Evolutionary conservation across 1,284 basidiomycete genomes (phyloP).

Genomic region (Ganoderma sinense): DNA sequence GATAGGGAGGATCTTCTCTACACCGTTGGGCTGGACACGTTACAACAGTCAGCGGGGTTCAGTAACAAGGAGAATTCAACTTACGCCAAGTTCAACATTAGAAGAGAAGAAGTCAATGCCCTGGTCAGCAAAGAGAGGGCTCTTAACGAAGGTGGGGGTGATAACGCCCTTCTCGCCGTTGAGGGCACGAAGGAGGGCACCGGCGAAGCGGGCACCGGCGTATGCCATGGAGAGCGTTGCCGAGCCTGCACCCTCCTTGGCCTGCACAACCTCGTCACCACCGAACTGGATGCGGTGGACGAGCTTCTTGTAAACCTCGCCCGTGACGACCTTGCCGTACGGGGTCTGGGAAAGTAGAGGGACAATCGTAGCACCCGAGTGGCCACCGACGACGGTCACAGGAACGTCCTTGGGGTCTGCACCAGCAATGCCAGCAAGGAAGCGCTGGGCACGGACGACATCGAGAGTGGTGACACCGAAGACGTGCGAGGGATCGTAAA

Average conservation of each 20-base stretch:
- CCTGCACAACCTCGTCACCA: constrained; percentile 93
- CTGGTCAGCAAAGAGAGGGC: constrained; percentile 82
- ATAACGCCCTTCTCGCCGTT: constrained; percentile 88
- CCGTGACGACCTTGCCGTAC: constrained; percentile 70
- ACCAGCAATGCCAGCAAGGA: constrained; percentile 82
- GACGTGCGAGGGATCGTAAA: constrained; percentile 85
- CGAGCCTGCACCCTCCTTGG: constrained; percentile 88
- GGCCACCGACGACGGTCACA: constrained; percentile 94
- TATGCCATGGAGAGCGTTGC: constrained; percentile 94
- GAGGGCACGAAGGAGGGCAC: constrained; percentile 84
- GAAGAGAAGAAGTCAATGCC: constrained; percentile 93
- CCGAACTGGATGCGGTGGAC: constrained; percentile 96
- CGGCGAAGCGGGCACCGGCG: constrained; percentile 91
- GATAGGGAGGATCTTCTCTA: constrained; percentile 88
- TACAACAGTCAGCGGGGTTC: constrained; percentile 13
- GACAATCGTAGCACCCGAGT: constrained; percentile 96
- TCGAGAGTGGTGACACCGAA: constrained; percentile 98
- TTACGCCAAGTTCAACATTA: constrained; percentile 89
- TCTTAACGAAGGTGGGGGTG: constrained; percentile 90
- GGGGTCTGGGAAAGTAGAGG: constrained; percentile 89
- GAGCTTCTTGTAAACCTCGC: constrained; percentile 74
- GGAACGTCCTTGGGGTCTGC: constrained; percentile 71
- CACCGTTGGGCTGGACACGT: constrained; percentile 75
- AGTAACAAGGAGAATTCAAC: constrained; percentile 40
- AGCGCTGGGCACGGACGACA: constrained; percentile 94